Evolutionary conservation across 176 grass and related monocot genomes (phyloP).

Genomic region (Eremochloa ophiuroides): DNA sequence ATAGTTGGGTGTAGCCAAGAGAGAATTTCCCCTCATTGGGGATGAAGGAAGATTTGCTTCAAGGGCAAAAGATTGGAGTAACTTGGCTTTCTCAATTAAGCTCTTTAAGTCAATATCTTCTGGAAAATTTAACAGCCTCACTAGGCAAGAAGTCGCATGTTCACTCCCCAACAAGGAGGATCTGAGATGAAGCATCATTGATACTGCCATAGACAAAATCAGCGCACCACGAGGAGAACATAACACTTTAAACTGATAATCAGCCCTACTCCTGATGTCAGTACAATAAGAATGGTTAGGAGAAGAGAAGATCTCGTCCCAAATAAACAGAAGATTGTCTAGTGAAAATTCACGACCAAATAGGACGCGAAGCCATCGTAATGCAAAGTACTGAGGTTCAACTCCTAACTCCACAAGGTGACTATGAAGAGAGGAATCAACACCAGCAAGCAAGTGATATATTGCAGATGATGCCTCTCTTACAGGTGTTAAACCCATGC

Average conservation of each 20-base stretch:
- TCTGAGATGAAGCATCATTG: slow-evolving; percentile 95
- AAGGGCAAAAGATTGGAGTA: slow-evolving; percentile 68
- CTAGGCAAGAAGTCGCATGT: slow-evolving; percentile 78
- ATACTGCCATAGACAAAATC: slow-evolving; percentile 79
- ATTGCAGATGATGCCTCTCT: slow-evolving; percentile 77
- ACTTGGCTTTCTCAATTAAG: slow-evolving; percentile 83
- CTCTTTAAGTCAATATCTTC: slow-evolving; percentile 63
- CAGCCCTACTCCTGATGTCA: slow-evolving; percentile 30
- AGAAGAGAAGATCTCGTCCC: slow-evolving; percentile 94
- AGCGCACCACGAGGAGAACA: slow-evolving; percentile 85
- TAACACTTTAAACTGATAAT: slow-evolving; percentile 67
- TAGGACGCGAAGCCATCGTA: slow-evolving; percentile 90
- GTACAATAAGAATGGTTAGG: slow-evolving; percentile 47
- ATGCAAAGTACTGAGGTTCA: slow-evolving; percentile 90
- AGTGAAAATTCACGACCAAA: slow-evolving; percentile 96
- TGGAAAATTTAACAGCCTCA: slow-evolving; percentile 85
- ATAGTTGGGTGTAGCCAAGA: slow-evolving; percentile 52
- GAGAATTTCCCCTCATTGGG: slow-evolving; percentile 37
- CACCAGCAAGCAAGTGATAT: slow-evolving; percentile 71
- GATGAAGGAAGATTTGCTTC: slow-evolving; percentile 69
- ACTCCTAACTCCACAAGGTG: slow-evolving; percentile 89
- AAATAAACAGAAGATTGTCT: slow-evolving; percentile 75
- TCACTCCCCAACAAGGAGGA: slow-evolving; percentile 85
- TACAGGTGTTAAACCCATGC: slow-evolving; percentile 69
- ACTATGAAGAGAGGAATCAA: slow-evolving; percentile 81